Evolutionary conservation across 1,284 basidiomycete genomes (phyloP).

Genomic region (Ustilago cynodontis): DNA sequence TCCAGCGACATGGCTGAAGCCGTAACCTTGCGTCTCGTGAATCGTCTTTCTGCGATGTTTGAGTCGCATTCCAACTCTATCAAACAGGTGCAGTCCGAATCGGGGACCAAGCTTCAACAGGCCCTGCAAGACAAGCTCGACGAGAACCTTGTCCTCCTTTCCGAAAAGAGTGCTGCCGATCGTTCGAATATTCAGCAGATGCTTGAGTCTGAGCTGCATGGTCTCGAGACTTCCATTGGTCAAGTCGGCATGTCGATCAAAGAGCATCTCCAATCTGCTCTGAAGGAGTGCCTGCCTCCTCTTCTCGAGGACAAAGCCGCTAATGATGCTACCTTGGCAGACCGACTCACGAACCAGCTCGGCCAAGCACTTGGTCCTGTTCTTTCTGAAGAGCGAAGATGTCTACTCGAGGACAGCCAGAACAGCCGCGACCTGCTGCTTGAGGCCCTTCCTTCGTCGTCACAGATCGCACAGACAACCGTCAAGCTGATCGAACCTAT

Average conservation of each 20-base stretch:
- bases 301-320: constrained; percentile 38
- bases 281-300: constrained; percentile 43
- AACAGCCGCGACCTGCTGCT: constrained; percentile 20
- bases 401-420: constrained; percentile 28
- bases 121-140: constrained; percentile 42
- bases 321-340: constrained; percentile 15
- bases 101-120: constrained; percentile 18
- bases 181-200: constrained; percentile 41
- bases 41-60: constrained; percentile 14
- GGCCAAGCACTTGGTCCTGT: constrained; percentile 27
- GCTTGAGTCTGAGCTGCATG: constrained; percentile 28
- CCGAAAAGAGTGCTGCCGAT: constrained; percentile 38
- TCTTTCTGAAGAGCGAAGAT: constrained; percentile 33
- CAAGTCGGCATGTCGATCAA: constrained; percentile 19
- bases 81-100: constrained; percentile 7
- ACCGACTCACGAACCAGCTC: constrained; percentile 34
- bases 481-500: constrained; percentile 43
- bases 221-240: constrained; percentile 23
- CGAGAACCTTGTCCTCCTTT: constrained; percentile 41
- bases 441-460: constrained; percentile 19
- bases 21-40: constrained; percentile 18
- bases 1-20: constrained; percentile 17
- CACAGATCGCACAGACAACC: constrained; percentile 39
- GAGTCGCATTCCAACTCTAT: constrained; percentile 11
- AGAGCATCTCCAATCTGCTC: constrained; percentile 36